phyloP scores from a whole-genome alignment of 495 filamentous ascomycete genomes.

The Podospora pseudocomata region DNA sequence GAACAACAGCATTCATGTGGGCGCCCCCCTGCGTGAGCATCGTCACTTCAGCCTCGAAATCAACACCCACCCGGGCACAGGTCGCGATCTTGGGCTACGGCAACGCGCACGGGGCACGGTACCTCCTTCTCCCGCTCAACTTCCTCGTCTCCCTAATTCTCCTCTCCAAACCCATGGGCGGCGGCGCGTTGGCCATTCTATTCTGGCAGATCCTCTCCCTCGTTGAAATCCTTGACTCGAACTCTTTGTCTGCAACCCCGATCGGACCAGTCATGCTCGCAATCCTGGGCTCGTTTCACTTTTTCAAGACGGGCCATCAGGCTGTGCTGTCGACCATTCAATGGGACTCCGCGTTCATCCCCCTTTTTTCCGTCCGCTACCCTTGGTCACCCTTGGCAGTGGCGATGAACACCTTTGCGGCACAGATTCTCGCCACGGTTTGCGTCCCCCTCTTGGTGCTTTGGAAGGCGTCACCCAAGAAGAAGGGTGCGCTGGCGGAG shows the following conservation, averaged over 20 bases:
- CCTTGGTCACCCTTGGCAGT: conserved; percentile 85
- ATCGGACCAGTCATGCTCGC: conserved; percentile 84
- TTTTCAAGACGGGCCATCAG: conserved; percentile 98
- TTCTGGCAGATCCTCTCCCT: conserved; percentile 83
- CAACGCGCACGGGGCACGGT: conserved; percentile 88
- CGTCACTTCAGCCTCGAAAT: conserved; percentile 36
- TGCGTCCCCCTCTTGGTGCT: conserved; percentile 77
- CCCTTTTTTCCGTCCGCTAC: conserved; percentile 75
- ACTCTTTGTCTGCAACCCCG: conserved; percentile 59
- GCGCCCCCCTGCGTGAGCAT: conserved; percentile 71
- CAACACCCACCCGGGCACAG: conserved; percentile 43
- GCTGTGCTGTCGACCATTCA: conserved; percentile 84
- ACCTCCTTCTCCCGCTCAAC: conserved; percentile 77
- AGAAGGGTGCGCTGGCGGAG: conserved; percentile 59
- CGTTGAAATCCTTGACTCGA: conserved; percentile 81
- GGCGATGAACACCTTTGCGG: conserved; percentile 79
- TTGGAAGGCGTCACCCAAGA: conserved; percentile 71
- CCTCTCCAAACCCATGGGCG: conserved; percentile 92
- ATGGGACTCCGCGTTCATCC: conserved; percentile 96
- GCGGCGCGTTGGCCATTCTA: conserved; percentile 72
- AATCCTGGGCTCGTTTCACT: conserved; percentile 84
- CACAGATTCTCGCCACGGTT: conserved; percentile 75
- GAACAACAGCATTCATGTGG: conserved; percentile 68
- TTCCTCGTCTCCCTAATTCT: conserved; percentile 72
- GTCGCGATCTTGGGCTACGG: conserved; percentile 86